Percentiles rank a stretch among this genome's conserved stretches.
Evolutionary conservation across 2,329 filamentous ascomycete genomes (phyloP).

Genomic region (Lasiodiplodia sp.): DNA sequence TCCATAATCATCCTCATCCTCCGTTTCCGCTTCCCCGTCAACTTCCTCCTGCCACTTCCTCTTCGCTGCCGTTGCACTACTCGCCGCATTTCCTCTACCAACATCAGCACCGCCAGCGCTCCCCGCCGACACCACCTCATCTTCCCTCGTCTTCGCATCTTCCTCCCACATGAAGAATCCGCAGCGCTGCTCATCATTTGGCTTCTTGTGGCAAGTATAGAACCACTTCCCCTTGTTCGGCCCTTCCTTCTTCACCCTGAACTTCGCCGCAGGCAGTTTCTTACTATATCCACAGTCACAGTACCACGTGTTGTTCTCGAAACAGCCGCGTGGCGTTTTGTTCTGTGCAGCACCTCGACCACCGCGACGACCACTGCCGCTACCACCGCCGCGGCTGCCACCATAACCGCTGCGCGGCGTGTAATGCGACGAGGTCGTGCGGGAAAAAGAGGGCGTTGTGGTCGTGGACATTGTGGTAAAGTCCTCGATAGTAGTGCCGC

Average conservation of each 20-base stretch:
- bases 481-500: not conserved
- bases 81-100: not conserved
- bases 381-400: not conserved
- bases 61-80: constrained; percentile 16
- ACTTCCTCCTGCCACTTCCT: constrained; percentile 26
- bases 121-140: constrained; percentile 50
- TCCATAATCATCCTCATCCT: constrained; percentile 30
- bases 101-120: constrained; percentile 41
- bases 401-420: not conserved
- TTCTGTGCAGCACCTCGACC: not conserved
- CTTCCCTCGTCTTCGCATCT: constrained; percentile 59
- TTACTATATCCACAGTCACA: constrained; percentile 59
- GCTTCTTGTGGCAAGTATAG: constrained; percentile 62
- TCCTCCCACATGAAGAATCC: constrained; percentile 66
- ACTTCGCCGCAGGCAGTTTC: constrained; percentile 60
- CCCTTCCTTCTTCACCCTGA: constrained; percentile 65
- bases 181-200: constrained; percentile 52
- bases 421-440: not conserved
- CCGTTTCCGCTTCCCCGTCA: constrained; percentile 14
- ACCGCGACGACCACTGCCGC: not conserved
- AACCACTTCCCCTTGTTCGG: constrained; percentile 65
- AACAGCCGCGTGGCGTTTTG: not conserved
- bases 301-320: constrained; percentile 47
- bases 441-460: not conserved
- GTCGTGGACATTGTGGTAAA: not conserved